Base-by-base conservation (phyloP, 2,329 filamentous ascomycete genomes). In the Daldinia sp. region DNA sequence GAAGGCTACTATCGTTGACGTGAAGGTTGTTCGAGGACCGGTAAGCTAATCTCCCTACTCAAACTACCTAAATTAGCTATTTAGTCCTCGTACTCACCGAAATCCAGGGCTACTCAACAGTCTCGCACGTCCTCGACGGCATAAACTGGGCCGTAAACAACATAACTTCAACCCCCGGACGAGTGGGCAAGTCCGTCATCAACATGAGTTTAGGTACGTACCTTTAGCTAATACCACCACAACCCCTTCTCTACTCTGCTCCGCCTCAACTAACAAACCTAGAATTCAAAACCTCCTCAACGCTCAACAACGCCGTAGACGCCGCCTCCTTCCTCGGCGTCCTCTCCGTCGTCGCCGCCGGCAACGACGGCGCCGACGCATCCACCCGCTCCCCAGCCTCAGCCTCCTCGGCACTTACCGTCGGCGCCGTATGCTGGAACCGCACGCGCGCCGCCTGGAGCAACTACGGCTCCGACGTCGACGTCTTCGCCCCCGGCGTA, bases 291-390 rank as follows among this genome's bases (percentile, higher is more conserved):
- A 51, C 39, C 27, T 59, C 64, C 13, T 8, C 29, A 3, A 76
- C 83, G 45, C 75, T 85, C 69, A 85, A 85, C 77, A 68, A 66
- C 13, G 81, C 82, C 50, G 77, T 86, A 30, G 75, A 80, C 25
- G 74, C 72, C 23, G 81, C 82, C 30, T 79, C 77, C 67, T 63
- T 67, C 7, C 63, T 70, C 1, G 83, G 83, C 25, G 72, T 87
- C 37, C 77, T 83, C 21, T 78, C 80, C 2, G 79, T 83, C 17
- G 83, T 84, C 0, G 82, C 83, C 10, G 83, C 84, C 9, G 85
- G 85, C 27, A 86, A 86, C 71, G 74, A 76, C n/a, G 69, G 72
- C 53, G 71, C 66, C 17, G 73, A 80, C 51, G 76, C 77, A 0
- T 68, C 68, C 4, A 71, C 75, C 55, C 75, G 69, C 45, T 85